Percentiles rank a stretch among this genome's conserved stretches.
These are phyloP conservation scores for Diplodia sapinea DNA, from an alignment of 2,329 filamentous ascomycete species.

Conservation along the genomic window DNA sequence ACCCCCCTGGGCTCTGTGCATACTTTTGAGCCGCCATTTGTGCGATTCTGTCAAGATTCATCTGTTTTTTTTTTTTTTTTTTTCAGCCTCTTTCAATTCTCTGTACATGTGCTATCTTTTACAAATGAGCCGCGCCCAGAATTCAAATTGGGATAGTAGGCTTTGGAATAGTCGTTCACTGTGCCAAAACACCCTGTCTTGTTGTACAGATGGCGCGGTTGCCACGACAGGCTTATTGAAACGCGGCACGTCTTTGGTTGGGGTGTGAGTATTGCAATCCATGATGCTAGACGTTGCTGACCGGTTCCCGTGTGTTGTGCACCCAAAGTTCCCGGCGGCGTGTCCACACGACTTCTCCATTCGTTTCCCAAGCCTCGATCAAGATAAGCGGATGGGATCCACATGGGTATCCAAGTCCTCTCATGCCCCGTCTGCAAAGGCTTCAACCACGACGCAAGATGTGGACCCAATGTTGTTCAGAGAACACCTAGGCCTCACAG, in stretches of 20 bases:
- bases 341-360: background rate
- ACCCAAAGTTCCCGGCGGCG: background rate
- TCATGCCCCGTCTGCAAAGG: background rate
- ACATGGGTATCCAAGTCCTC: background rate
- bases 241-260: background rate
- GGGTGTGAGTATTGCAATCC: background rate
- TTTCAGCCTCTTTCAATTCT: slow-evolving; percentile 2
- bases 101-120: slow-evolving; percentile 10
- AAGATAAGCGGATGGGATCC: background rate
- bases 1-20: slow-evolving; percentile 14
- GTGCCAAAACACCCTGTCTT: background rate
- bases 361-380: background rate
- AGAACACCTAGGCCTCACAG: too few species aligned
- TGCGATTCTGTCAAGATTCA: background rate
- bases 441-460: background rate
- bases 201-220: background rate
- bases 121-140: slow-evolving; percentile 20
- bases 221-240: background rate
- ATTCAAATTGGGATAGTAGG: slow-evolving; percentile 3
- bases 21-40: background rate
- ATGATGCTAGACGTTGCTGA: background rate
- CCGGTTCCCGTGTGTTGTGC: background rate
- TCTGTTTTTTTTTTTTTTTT: background rate
- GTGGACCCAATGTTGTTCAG: too few species aligned
- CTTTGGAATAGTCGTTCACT: background rate